Percentiles rank a stretch among this genome's conserved stretches.
These are phyloP conservation scores for Lenzites betulinus DNA, from an alignment of 768 basidiomycete genomes.

Conservation along the genomic window DNA sequence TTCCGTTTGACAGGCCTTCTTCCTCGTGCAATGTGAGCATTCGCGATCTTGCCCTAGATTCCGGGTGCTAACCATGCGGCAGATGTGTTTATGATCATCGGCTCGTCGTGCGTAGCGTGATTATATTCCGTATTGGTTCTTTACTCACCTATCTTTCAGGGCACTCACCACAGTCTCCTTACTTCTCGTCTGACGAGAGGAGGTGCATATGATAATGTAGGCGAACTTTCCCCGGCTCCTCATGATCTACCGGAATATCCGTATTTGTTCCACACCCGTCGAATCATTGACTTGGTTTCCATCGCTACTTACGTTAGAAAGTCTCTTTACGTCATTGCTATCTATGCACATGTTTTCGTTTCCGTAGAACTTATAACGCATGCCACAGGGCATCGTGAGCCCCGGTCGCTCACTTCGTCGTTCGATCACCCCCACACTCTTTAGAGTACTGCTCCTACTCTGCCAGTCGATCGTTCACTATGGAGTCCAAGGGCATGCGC, in stretches of 20 bases:
- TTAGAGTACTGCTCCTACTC: too few species aligned
- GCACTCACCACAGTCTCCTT: slow-evolving; percentile 30
- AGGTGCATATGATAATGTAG: neutral
- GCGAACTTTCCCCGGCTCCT: neutral
- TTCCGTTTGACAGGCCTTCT: slow-evolving; percentile 34
- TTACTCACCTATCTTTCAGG: slow-evolving; percentile 7
- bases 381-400: neutral
- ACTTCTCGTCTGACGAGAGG: slow-evolving; percentile 12
- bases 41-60: neutral
- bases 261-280: neutral
- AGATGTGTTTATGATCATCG: slow-evolving; percentile 49
- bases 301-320: neutral
- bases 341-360: neutral
- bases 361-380: too few species aligned
- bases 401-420: neutral
- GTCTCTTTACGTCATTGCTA: neutral
- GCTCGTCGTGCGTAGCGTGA: slow-evolving; percentile 40
- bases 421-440: too few species aligned
- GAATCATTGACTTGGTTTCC: neutral
- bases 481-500: neutral
- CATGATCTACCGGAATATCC: neutral
- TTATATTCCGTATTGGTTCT: neutral
- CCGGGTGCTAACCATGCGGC: neutral
- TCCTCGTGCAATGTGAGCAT: slow-evolving; percentile 47
- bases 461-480: too few species aligned